Evolutionary conservation across 306 rosid genomes (phyloP), one percentile per base, ranked within the genome.

Genomic region (Corylus americana): DNA sequence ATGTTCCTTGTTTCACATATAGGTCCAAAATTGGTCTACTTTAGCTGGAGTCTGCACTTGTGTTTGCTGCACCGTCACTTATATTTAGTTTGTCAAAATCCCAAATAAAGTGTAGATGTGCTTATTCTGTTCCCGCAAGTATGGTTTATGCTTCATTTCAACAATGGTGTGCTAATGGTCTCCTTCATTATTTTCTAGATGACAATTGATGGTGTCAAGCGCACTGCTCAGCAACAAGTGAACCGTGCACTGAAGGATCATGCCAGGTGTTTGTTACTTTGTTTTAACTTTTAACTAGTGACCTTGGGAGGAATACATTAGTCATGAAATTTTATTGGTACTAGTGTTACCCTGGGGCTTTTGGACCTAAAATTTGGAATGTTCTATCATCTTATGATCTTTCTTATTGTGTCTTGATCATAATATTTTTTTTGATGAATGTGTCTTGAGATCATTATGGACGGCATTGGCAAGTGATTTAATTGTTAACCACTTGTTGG

Each of bases 141-240:
- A 22, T 31, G 73, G 47, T 73, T 54, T 70, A 72, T 59, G 78
- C 10, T 72, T 68, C 64, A 42, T 74, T 39, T 61, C 53, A 61
- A 31, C 20, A 44, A 22, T 70, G 70, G 75, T 18, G 39, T 80
- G 53, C 70, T 82, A 12, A 82, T 75, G 49, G 75, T 83, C 67
- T 63, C 39, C 70, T 74, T 85, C 69, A 54, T 78, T 87, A 72
- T 88, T 69, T 88, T 78, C 70, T 82, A 95, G 98, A 86, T 79
- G 92, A 95, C 91, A 64, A 89, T 95, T 75, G 93, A 91, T 84
- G 99, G 86, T 84, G 92, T 95, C 80, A 95, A 88, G 90, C 99
- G 98, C 75, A 90, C 91, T 87, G 99, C 98, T 67, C 99, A 95
- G 83, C 91, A 93, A 73, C 98, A 95, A 84, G 93, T 95, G 89